Percentiles rank a stretch among this genome's conserved stretches.
phyloP scores from a whole-genome alignment of 352 stramenopile genomes.

The Phytophthora boehmeriae region DNA sequence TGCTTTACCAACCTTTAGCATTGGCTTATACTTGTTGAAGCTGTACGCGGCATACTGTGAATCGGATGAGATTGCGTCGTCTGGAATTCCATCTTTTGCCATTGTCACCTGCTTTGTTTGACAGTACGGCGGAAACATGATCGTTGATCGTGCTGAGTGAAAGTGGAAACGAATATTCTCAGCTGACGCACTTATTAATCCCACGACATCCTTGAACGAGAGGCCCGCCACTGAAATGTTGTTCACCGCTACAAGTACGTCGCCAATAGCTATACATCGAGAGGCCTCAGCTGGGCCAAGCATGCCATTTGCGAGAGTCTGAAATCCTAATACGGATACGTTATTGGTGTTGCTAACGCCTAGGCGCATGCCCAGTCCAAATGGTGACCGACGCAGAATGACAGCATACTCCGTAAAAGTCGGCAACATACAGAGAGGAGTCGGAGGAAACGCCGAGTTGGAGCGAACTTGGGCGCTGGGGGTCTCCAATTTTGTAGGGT shows the following conservation, averaged over 20 bases:
- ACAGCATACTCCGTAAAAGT: constrained; percentile 84
- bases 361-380: constrained; percentile 86
- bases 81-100: constrained; percentile 44
- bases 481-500: constrained; percentile 53
- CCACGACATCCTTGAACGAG: constrained; percentile 80
- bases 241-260: constrained; percentile 85
- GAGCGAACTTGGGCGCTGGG: constrained; percentile 48
- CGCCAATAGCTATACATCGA: constrained; percentile 69
- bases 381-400: constrained; percentile 57
- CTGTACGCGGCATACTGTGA: constrained; percentile 77
- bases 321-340: constrained; percentile 83
- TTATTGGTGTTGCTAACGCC: constrained; percentile 66
- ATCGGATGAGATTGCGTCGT: constrained; percentile 29
- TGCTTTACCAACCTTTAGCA: constrained; percentile 66
- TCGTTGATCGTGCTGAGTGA: constrained; percentile 68
- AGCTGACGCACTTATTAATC: constrained; percentile 66
- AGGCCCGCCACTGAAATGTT: constrained; percentile 57
- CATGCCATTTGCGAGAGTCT: constrained; percentile 70
- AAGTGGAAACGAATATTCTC: constrained; percentile 84
- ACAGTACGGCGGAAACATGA: constrained; percentile 73
- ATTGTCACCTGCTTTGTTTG: constrained; percentile 64
- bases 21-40: constrained; percentile 66
- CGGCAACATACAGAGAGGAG: constrained; percentile 45
- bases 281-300: constrained; percentile 79
- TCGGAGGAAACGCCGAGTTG: constrained; percentile 61